These are phyloP conservation scores for Xylaria sp. DNA, from an alignment of 2,329 filamentous ascomycete genomes.

Conservation along the genomic window DNA sequence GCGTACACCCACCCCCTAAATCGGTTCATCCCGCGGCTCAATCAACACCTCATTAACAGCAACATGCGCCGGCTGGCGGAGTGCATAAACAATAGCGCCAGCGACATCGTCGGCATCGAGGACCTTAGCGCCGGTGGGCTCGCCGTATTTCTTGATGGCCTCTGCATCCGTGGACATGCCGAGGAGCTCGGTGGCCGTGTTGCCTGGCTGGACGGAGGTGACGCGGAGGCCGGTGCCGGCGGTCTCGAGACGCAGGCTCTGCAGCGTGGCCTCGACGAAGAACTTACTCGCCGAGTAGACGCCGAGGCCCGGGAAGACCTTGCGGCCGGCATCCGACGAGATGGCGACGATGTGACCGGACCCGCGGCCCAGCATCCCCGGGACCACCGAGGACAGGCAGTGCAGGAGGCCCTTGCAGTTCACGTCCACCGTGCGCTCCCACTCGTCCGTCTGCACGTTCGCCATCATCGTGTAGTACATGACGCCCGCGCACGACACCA, in stretches of 20 bases:
- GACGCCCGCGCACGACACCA: slow-evolving; percentile 83
- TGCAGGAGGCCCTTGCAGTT: slow-evolving; percentile 87
- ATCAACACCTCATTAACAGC: slow-evolving; percentile 84
- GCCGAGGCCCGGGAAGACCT: slow-evolving; percentile 82
- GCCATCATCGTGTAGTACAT: slow-evolving; percentile 94
- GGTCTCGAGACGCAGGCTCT: slow-evolving; percentile 78
- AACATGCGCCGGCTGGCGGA: slow-evolving; percentile 79
- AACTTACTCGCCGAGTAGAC: slow-evolving; percentile 87
- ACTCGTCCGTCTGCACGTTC: slow-evolving; percentile 77
- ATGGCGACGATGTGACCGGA: slow-evolving; percentile 81
- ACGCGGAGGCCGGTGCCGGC: slow-evolving; percentile 78
- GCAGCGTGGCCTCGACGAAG: slow-evolving; percentile 85
- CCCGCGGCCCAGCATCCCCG: slow-evolving; percentile 75
- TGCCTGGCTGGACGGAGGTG: slow-evolving; percentile 80
- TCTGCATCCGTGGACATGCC: slow-evolving; percentile 80
- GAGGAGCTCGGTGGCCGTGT: slow-evolving; percentile 77
- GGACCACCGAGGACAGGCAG: slow-evolving; percentile 75
- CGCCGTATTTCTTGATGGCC: slow-evolving; percentile 81
- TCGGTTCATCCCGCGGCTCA: slow-evolving; percentile 80
- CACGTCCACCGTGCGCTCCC: slow-evolving; percentile 84
- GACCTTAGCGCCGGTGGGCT: slow-evolving; percentile 78
- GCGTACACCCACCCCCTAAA: slow-evolving; percentile 57
- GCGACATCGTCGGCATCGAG: slow-evolving; percentile 80
- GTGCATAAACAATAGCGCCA: slow-evolving; percentile 75
- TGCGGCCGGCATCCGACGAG: slow-evolving; percentile 82